Evolutionary conservation across 768 basidiomycete species (phyloP), one percentile per base, ranked within the genome.

Genomic region (Mycena maculata): DNA sequence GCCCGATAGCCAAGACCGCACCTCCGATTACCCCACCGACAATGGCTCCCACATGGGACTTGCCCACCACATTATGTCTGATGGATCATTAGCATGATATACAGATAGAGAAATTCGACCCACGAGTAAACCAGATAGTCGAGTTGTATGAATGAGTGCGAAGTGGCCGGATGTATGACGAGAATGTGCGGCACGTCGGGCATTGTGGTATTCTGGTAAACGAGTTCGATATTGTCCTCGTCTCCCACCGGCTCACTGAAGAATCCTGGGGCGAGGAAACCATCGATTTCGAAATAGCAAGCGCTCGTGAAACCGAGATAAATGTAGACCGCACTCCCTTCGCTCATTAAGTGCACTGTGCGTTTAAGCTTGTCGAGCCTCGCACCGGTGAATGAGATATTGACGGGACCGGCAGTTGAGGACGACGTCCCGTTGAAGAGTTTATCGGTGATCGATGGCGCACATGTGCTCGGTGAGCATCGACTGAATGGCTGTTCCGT

Each of bases 71-170:
- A 33, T 47, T 42, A 23, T 58, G 56, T 7, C 60, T 67, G 27
- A 50, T 22, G 30, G 23, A 12, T 3, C 8, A 39, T 22, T 2
- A 28, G 44, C 2, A 39, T 23, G 1, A 12, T 3, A 50, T 11
- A 3, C 38, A 0, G n/a, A 13, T n/a, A n/a, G n/a, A n/a, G n/a
- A n/a, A 42, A 22, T 1, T 3, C 8, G 4, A 57, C 65, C n/a
- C 18, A 62, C 66, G 39, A 57, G 22, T 56, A 67, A 25, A 67
- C 38, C 23, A 67, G 13, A 20, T 62, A 62, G 22, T 67, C 66
- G 11, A 67, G n/a, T 27, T 67, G 42, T 3, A 65, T 42, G 16
- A 44, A 28, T 28, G n/a, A 16, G 6, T 28, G 28, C 12, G 22
- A 4, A 2, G 2, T 18, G 8, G 4, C 4, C 15, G 66, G 59